Conservation (phyloP, 805 yeast genomes). For the Blastobotrys mokoenaii region DNA sequence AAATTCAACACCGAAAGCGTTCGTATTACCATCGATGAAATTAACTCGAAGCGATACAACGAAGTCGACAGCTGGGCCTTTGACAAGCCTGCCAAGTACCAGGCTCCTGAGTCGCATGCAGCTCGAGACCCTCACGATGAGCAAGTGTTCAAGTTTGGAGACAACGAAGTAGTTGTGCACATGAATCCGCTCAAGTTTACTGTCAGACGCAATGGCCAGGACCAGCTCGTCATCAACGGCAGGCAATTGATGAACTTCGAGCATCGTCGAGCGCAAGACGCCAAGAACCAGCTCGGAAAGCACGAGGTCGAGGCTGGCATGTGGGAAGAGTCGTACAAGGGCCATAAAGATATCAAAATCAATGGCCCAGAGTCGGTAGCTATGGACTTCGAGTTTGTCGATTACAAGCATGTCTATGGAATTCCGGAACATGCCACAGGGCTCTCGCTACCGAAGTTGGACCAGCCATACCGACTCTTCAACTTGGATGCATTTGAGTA, state of each 20-base stretch:
- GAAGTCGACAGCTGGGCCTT: conserved; percentile 37
- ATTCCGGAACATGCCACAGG: conserved; percentile 94
- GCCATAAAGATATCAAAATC: conserved; percentile 53
- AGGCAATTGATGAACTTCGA: conserved; percentile 67
- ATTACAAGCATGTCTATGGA: conserved; percentile 66
- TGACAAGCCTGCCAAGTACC: conserved; percentile 25
- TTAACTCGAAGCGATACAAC: conserved; percentile 31
- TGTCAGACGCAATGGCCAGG: conserved; percentile 37
- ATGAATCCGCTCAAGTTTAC: conserved; percentile 44
- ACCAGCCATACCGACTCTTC: conserved; percentile 74
- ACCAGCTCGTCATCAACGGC: conserved; percentile 57
- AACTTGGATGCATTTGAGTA: conserved; percentile 94
- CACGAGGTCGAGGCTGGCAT: conserved; percentile 54
- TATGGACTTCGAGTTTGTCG: conserved; percentile 59
- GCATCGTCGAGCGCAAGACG: conserved; percentile 49
- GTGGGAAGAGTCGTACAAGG: conserved; percentile 70
- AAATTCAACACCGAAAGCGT: conserved; percentile 47
- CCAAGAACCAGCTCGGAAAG: conserved; percentile 10
- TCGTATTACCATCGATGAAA: conserved; percentile 62
- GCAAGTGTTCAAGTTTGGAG: conserved; percentile 26
- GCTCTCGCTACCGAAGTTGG: conserved; percentile 54
- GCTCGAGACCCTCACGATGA: conserved; percentile 24
- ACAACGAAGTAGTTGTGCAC: conserved; percentile 37
- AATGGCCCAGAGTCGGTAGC: conserved; percentile 77
- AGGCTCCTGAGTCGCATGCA: conserved; percentile 17